phyloP scores from a whole-genome alignment of 495 filamentous ascomycete species.

The Aspergillus bertholletiae region DNA sequence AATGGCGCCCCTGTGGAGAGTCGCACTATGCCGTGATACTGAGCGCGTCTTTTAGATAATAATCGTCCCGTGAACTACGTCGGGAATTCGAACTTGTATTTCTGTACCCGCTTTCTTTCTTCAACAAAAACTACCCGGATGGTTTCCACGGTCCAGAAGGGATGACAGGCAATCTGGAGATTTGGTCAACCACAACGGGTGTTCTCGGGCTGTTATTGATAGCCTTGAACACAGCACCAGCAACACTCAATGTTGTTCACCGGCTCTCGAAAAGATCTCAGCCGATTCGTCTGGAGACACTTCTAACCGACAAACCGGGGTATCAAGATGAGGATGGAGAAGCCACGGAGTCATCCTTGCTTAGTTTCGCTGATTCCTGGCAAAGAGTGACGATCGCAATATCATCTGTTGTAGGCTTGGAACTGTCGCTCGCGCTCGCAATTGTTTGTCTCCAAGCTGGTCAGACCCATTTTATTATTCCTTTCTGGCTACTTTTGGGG shows the following conservation, averaged over 20 bases:
- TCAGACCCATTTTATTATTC: slow-evolving; percentile 3
- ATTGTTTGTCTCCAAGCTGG: slow-evolving; percentile 7
- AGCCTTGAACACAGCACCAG: background rate
- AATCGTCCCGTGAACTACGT: background rate
- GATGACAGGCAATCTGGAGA: background rate
- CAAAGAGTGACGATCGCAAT: slow-evolving; percentile 12
- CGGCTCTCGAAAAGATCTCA: background rate
- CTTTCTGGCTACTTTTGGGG: slow-evolving; percentile 32
- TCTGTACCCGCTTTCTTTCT: background rate
- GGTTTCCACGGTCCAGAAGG: background rate
- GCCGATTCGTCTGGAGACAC: slow-evolving; percentile 17
- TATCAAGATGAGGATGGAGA: slow-evolving; percentile 21
- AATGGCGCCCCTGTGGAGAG: background rate
- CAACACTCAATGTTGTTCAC: background rate
- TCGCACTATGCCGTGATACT: background rate
- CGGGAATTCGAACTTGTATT: background rate
- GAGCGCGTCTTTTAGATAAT: background rate
- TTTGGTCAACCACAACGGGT: background rate
- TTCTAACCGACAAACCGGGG: slow-evolving; percentile 14
- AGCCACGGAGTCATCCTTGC: slow-evolving; percentile 12
- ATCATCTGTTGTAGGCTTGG: slow-evolving; percentile 12
- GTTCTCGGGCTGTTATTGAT: slow-evolving; percentile 1
- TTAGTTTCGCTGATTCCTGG: slow-evolving; percentile 12
- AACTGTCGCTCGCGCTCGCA: slow-evolving; percentile 17
- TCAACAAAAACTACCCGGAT: background rate